These are phyloP conservation scores for Centrapalus pauciflorus DNA, from an alignment of 129 eudicot genomes.

Conservation along the genomic window DNA sequence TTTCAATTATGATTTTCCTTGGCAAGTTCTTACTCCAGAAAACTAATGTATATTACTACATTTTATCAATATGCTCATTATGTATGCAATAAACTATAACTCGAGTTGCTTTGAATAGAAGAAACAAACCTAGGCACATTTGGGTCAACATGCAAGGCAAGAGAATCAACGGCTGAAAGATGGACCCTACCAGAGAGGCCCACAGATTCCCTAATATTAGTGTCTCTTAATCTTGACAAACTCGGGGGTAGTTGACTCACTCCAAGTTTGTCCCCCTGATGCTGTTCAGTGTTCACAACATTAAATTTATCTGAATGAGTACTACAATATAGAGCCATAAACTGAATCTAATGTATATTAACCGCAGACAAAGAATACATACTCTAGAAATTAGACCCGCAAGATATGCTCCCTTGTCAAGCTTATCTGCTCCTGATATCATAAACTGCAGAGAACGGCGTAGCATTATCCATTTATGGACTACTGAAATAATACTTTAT, in stretches of 20 bases:
- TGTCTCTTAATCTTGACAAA: conserved; percentile 36
- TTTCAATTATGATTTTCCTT: no score
- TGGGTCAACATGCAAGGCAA: conserved; percentile 37
- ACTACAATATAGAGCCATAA: background rate
- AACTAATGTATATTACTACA: background rate
- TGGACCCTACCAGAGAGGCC: conserved; percentile 46
- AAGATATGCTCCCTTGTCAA: conserved; percentile 67
- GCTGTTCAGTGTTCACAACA: conserved; percentile 37
- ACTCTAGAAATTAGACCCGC: conserved; percentile 58
- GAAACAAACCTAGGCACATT: conserved; percentile 49
- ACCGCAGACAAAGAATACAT: conserved; percentile 4
- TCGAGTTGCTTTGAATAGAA: background rate
- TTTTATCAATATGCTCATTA: background rate
- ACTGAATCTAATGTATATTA: no score
- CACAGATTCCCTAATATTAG: conserved; percentile 31
- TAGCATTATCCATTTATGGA: conserved; percentile 7
- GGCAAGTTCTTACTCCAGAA: no score
- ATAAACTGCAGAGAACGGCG: conserved; percentile 50
- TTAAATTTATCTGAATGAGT: background rate
- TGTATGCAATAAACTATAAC: background rate
- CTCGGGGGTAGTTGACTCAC: conserved; percentile 25
- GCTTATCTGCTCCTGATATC: conserved; percentile 70
- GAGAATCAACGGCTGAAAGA: conserved; percentile 38
- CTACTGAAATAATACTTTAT: background rate
- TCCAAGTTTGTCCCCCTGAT: conserved; percentile 52